A percentile compares a stretch with the other conserved stretches of the same genome.
phyloP scores from a whole-genome alignment of 208 protist genomes.

The Naegleria lovaniensis region DNA sequence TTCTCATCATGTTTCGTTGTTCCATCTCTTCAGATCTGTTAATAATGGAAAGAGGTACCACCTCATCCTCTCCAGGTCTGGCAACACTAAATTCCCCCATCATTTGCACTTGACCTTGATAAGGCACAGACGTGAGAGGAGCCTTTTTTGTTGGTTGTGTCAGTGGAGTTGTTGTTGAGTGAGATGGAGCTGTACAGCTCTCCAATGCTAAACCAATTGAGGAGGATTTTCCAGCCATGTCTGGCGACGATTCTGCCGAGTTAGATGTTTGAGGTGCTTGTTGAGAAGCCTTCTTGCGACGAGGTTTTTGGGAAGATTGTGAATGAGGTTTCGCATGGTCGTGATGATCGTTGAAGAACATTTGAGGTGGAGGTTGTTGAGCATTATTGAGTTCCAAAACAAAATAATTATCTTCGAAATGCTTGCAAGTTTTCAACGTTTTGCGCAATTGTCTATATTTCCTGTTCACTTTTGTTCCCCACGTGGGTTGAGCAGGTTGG shows the following conservation, averaged over 20 bases:
- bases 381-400: not conserved
- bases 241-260: too few relatives aligned
- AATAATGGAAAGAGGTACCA: not conserved
- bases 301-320: not conserved
- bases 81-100: not conserved
- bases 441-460: conserved; percentile 1
- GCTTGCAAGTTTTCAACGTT: not conserved
- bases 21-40: not conserved
- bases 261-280: too few relatives aligned
- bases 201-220: too few relatives aligned
- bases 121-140: not conserved
- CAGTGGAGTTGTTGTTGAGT: too few relatives aligned
- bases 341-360: not conserved
- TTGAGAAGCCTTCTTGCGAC: not conserved
- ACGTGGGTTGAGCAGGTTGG: not conserved
- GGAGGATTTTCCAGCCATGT: too few relatives aligned
- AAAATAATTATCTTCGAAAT: conserved; percentile 19
- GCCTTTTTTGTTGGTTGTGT: too few relatives aligned
- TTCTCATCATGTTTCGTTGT: not conserved
- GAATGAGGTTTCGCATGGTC: not conserved
- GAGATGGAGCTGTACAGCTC: too few relatives aligned
- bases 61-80: not conserved
- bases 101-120: not conserved
- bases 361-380: not conserved
- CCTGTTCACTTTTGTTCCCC: not conserved